phyloP scores from a whole-genome alignment of 2,329 filamentous ascomycete species.

The Sarocladiaceae sp. region DNA sequence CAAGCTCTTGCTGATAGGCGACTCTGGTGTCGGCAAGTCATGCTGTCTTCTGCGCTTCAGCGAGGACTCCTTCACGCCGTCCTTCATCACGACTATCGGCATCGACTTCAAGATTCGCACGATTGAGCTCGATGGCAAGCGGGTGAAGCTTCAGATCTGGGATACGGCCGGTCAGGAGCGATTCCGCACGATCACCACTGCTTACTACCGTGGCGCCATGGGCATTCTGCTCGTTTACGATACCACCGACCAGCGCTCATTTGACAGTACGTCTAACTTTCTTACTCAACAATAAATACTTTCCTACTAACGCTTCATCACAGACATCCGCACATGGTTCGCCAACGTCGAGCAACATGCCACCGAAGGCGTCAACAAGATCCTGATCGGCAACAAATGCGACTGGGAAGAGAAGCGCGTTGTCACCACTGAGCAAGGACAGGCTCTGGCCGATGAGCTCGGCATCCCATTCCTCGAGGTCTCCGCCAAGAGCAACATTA shows the following conservation, averaged over 20 bases:
- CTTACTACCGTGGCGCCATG: constrained; percentile 98
- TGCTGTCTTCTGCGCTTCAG: constrained; percentile 96
- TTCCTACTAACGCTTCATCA: background rate
- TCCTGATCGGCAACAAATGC: constrained; percentile 99
- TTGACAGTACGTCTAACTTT: constrained; percentile 68
- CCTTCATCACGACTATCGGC: constrained; percentile 98
- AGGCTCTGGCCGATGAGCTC: constrained; percentile 90
- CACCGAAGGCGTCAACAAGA: constrained; percentile 98
- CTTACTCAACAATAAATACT: constrained; percentile 3
- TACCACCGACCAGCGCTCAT: constrained; percentile 93
- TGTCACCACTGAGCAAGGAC: constrained; percentile 87
- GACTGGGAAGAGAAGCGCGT: constrained; percentile 99
- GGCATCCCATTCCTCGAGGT: constrained; percentile 98
- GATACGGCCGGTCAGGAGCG: constrained; percentile 97
- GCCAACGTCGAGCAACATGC: constrained; percentile 98
- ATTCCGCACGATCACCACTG: constrained; percentile 97
- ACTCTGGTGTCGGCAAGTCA: constrained; percentile 95
- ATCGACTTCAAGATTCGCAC: constrained; percentile 99
- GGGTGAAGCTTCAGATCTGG: constrained; percentile 99
- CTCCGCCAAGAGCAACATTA: constrained; percentile 98
- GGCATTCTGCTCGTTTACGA: constrained; percentile 97
- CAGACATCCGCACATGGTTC: constrained; percentile 99
- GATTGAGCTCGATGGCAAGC: constrained; percentile 97
- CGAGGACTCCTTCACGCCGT: constrained; percentile 95
- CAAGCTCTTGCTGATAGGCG: constrained; percentile 93